Evolutionary conservation across 2,329 filamentous ascomycete genomes (phyloP).

Genomic region (Pseudomassariella vexata): DNA sequence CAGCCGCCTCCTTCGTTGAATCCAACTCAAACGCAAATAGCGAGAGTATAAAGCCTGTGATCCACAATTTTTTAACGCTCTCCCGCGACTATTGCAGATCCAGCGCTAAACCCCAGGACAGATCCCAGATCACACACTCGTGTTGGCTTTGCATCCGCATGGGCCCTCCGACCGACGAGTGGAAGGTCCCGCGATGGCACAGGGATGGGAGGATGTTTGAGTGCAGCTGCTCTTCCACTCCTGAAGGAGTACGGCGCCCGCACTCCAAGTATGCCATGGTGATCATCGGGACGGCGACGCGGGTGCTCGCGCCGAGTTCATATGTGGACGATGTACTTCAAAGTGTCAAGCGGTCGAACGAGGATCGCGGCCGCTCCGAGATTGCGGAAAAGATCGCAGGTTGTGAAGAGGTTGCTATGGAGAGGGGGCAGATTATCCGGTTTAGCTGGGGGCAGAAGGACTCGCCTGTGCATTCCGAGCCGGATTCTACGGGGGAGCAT

Average conservation of each 20-base stretch:
- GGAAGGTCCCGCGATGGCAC: conserved; percentile 8
- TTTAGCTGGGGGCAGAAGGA: conserved; percentile 8
- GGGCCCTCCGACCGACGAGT: conserved; percentile 2
- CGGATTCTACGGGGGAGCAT: conserved; percentile 4
- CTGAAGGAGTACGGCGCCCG: background rate
- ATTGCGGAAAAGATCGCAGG: background rate
- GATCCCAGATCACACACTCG: conserved; percentile 3
- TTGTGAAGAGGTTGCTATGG: background rate
- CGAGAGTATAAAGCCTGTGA: too few relatives aligned
- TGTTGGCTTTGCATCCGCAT: conserved; percentile 8
- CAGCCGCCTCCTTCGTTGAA: too few relatives aligned
- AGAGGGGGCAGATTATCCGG: conserved; percentile 5
- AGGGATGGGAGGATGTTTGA: conserved; percentile 8
- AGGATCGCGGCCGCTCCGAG: background rate
- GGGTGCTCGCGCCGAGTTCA: conserved; percentile 1
- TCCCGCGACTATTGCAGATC: too few relatives aligned
- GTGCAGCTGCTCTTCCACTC: conserved; percentile 2
- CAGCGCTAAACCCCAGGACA: too few relatives aligned
- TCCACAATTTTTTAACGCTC: too few relatives aligned
- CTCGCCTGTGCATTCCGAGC: conserved; percentile 9
- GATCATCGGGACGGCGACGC: conserved; percentile 8
- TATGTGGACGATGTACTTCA: background rate
- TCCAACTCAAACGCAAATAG: too few relatives aligned
- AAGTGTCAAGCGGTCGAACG: background rate
- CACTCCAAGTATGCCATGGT: conserved; percentile 10